Evolutionary conservation across 75 land plant genomes (phyloP).

Genomic region (Sequoiadendron giganteum): DNA sequence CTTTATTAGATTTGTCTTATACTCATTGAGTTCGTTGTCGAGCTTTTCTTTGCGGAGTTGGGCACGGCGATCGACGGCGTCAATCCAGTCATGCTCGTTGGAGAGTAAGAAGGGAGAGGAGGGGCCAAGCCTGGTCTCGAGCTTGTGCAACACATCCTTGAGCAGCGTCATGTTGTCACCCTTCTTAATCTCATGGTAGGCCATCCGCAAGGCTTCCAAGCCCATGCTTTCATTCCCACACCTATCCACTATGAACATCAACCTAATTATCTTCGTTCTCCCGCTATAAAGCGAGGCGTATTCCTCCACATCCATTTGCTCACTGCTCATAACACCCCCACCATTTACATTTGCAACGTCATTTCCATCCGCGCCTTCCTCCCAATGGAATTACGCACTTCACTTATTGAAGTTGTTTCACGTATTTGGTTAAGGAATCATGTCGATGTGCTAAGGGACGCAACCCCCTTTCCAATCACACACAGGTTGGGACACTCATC

Average conservation of each 20-base stretch:
- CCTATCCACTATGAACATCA: slow-evolving; percentile 82
- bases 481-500: no score
- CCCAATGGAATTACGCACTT: no score
- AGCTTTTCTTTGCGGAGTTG: slow-evolving; percentile 80
- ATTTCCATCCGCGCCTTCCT: slow-evolving; percentile 33
- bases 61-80: slow-evolving; percentile 69
- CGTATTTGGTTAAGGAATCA: no score
- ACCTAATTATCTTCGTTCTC: slow-evolving; percentile 64
- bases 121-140: slow-evolving; percentile 59
- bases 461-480: no score
- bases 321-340: slow-evolving; percentile 36
- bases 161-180: slow-evolving; percentile 74
- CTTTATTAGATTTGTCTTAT: slow-evolving; percentile 94
- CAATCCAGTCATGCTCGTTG: slow-evolving; percentile 67
- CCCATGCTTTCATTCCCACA: slow-evolving; percentile 49
- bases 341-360: slow-evolving; percentile 13
- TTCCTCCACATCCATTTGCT: slow-evolving; percentile 86
- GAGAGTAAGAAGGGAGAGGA: slow-evolving; percentile 29
- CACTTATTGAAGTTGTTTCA: no score
- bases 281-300: slow-evolving; percentile 85
- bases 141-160: slow-evolving; percentile 78
- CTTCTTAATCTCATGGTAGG: slow-evolving; percentile 81
- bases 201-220: slow-evolving; percentile 91
- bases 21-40: slow-evolving; percentile 86
- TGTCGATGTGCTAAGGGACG: no score